Conservation (phyloP, 1,284 basidiomycete genomes). For the Salmacisia buchloeana region DNA sequence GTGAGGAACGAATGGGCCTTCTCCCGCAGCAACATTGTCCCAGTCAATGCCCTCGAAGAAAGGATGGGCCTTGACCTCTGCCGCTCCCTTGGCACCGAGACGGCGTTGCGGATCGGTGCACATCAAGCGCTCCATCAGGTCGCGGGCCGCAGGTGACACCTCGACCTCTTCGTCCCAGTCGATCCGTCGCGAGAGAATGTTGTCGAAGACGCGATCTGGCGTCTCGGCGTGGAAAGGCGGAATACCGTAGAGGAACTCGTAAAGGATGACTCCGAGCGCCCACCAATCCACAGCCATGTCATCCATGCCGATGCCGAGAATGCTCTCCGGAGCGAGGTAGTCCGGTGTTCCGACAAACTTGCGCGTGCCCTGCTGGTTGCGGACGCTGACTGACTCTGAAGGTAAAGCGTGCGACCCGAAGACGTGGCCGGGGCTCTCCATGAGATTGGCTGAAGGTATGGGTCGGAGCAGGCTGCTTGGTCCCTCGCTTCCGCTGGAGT, state of each 20-base stretch:
- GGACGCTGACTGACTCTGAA: conserved; percentile 19
- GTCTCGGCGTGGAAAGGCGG: conserved; percentile 97
- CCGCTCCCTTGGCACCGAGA: conserved; percentile 79
- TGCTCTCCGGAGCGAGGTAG: conserved; percentile 92
- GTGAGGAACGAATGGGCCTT: conserved; percentile 93
- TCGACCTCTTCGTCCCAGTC: conserved; percentile 93
- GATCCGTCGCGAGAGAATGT: conserved; percentile 90
- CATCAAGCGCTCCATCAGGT: conserved; percentile 86
- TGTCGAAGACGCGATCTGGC: conserved; percentile 96
- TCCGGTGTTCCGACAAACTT: conserved; percentile 90
- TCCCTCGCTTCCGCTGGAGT: conserved; percentile 33
- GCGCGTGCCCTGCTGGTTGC: conserved; percentile 54
- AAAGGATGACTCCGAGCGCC: conserved; percentile 96
- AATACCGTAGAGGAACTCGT: conserved; percentile 94
- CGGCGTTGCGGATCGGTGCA: conserved; percentile 73
- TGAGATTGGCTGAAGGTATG: conserved; percentile 1
- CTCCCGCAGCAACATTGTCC: conserved; percentile 77
- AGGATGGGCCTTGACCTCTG: conserved; percentile 86
- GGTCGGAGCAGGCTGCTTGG: not conserved
- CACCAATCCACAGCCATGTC: conserved; percentile 98
- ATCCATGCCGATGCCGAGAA: conserved; percentile 89
- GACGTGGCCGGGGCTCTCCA: conserved; percentile 35
- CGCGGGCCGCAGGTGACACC: conserved; percentile 75
- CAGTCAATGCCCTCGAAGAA: conserved; percentile 89
- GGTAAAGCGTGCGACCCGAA: conserved; percentile 32